phyloP scores from a whole-genome alignment of 2,329 filamentous ascomycete species.

The Phialophora expanda region DNA sequence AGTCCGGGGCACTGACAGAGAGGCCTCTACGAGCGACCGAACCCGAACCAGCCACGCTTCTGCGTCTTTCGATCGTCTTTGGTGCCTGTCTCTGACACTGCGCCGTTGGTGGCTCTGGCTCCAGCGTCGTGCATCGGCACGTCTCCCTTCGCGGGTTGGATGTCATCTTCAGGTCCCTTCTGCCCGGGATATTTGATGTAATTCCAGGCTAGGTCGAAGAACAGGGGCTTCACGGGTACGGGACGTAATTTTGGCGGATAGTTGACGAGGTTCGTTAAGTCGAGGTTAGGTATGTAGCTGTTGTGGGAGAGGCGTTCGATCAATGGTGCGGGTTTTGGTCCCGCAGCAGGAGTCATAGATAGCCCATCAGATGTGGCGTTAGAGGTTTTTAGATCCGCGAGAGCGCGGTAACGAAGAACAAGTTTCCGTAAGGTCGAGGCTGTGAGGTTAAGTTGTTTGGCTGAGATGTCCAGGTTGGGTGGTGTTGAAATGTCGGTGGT shows the following conservation, averaged over 20 bases:
- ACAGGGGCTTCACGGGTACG: slow-evolving; percentile 91
- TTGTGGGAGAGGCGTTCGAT: slow-evolving; percentile 78
- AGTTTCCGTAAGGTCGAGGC: slow-evolving; percentile 69
- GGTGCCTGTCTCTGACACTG: neutral
- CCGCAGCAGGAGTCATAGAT: slow-evolving; percentile 21
- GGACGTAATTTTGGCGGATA: slow-evolving; percentile 84
- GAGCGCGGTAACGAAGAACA: slow-evolving; percentile 78
- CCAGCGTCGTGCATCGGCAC: slow-evolving; percentile 8
- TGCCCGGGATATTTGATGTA: slow-evolving; percentile 89
- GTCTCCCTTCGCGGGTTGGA: neutral
- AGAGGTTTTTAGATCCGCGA: slow-evolving; percentile 74
- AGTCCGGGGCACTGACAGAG: neutral
- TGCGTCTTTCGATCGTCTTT: slow-evolving; percentile 16
- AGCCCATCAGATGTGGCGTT: slow-evolving; percentile 40
- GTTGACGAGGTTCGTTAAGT: slow-evolving; percentile 79
- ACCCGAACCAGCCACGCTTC: slow-evolving; percentile 38
- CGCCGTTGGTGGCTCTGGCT: neutral
- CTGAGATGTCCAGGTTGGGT: slow-evolving; percentile 71
- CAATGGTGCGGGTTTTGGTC: slow-evolving; percentile 61
- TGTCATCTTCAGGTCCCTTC: slow-evolving; percentile 19
- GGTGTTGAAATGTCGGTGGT: slow-evolving; percentile 48
- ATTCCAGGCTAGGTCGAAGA: slow-evolving; percentile 96
- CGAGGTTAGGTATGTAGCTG: slow-evolving; percentile 66
- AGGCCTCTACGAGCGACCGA: neutral
- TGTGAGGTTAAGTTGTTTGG: slow-evolving; percentile 64